A percentile compares a stretch with the other conserved stretches of the same genome.
These are phyloP conservation scores for Massospora cicadina DNA, from an alignment of 371 early-diverging fungal genomes.

Conservation along the genomic window DNA sequence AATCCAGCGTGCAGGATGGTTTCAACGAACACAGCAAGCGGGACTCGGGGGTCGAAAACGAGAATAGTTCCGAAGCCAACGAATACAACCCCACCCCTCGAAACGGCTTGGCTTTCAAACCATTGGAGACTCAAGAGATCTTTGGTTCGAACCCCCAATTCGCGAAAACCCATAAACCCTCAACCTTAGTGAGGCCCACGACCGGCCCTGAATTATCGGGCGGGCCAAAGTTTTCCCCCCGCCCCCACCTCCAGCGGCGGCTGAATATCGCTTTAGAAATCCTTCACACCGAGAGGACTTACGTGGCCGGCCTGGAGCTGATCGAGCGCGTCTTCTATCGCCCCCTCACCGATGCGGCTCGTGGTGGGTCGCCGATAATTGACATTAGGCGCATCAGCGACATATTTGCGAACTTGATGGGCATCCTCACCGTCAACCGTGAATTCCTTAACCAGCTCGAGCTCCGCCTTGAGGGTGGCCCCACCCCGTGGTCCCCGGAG, in stretches of 20 bases:
- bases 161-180: too few relatives aligned
- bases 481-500: conserved; percentile 26
- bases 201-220: too few relatives aligned
- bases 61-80: too few relatives aligned
- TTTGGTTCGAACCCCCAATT: too few relatives aligned
- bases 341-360: conserved; percentile 13
- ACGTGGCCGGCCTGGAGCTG: conserved; percentile 45
- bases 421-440: conserved; percentile 36
- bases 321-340: conserved; percentile 26
- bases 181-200: too few relatives aligned
- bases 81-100: too few relatives aligned
- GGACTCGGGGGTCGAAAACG: too few relatives aligned
- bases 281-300: conserved; percentile 51
- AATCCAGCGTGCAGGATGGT: too few relatives aligned
- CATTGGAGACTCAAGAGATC: too few relatives aligned
- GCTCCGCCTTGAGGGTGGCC: conserved; percentile 20
- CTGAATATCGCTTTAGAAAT: conserved; percentile 45
- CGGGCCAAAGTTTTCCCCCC: too few relatives aligned
- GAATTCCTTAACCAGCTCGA: conserved; percentile 37
- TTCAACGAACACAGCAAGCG: too few relatives aligned
- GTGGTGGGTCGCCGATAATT: conserved; percentile 17
- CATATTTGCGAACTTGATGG: conserved; percentile 46
- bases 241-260: conserved; percentile 18
- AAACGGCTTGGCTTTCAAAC: too few relatives aligned
- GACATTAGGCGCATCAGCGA: conserved; percentile 21